Percentiles rank a stretch among this genome's conserved stretches.
Evolutionary conservation across 148 eudicot species (phyloP).

Genomic region (Rhododendron vialii): DNA sequence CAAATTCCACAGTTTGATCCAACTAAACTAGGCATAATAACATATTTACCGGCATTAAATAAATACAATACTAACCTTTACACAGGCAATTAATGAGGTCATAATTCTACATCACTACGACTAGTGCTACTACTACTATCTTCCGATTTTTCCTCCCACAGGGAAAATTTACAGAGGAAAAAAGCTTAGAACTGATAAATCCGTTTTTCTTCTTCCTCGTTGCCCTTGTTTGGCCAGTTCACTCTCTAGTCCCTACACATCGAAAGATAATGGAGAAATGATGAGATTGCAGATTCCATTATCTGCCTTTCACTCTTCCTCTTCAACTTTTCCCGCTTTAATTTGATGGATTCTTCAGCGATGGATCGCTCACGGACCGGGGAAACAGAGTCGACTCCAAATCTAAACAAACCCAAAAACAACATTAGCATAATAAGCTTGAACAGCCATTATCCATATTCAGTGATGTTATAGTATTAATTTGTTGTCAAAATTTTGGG

Average conservation of each 20-base stretch:
- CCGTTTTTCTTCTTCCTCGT: too few relatives aligned
- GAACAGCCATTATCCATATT: too few relatives aligned
- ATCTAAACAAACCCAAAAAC: neutral
- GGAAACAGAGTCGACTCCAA: slow-evolving; percentile 21
- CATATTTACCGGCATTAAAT: neutral
- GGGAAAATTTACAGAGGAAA: neutral
- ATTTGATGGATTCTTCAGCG: slow-evolving; percentile 9
- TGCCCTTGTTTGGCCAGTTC: neutral
- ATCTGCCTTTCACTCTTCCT: neutral
- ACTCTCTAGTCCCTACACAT: neutral
- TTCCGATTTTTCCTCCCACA: neutral
- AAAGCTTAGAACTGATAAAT: neutral
- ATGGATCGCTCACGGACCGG: slow-evolving; percentile 35
- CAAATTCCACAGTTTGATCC: neutral
- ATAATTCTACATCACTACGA: neutral
- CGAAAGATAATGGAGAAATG: neutral
- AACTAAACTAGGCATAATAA: neutral
- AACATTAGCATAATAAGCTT: neutral
- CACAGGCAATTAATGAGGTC: neutral
- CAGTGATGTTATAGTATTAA: too few relatives aligned
- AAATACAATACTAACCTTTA: neutral
- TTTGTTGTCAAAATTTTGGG: too few relatives aligned
- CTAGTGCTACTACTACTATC: neutral
- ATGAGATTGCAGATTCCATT: neutral
- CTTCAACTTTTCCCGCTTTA: neutral